Evolutionary conservation across 352 stramenopile species (phyloP), one percentile per base, ranked within the genome.

Genomic region (Globisporangium uncinulatum): DNA sequence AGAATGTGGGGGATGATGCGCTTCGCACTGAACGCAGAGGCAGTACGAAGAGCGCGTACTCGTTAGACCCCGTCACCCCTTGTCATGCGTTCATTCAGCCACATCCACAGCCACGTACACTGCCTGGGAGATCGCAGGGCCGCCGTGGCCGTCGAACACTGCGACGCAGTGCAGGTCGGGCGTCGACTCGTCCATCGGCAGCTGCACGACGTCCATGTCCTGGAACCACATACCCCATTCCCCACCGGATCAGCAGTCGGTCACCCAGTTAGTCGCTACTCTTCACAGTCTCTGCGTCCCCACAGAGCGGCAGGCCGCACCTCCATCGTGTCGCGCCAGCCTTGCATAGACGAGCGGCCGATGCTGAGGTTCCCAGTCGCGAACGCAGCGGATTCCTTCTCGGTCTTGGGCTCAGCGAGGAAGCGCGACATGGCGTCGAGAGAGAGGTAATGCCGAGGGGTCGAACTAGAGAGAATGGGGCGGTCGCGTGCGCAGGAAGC

Each of bases 251-350:
- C 14, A 20, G 10, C 17, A 19, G 4, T 46, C 42, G 3, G 42
- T 46, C 14, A 24, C 39, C 11, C 10, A 21, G 4, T 10, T 19
- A 43, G 1, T 8, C 31, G 14, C 4, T 17, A 37, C 44, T 41
- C 42, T 24, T 37, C 17, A 34, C 8, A 13, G 11, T 37, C 6
- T 37, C 17, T 6, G 10, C 47, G 19, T 7, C 37, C 0, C 13
- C 2, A 13, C 24, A 31, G 9, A 20, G 11, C 20, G 54, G 19
- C 11, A 47, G 6, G 17, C 0, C 11, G n/a, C 29, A 89, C 85
- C 76, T 95, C 85, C 85, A 95, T 95, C 1, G 74, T 74, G 50
- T 92, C 82, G 29, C 85, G 79, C 85, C 85, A 95, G 20, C 85
- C 85, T 55, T 95, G 85, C 85, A 95, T 95, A 47, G 71, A 66